A percentile compares a stretch with the other conserved stretches of the same genome.
Conservation (phyloP, 768 basidiomycete species). For the Naganishia kalamii region DNA sequence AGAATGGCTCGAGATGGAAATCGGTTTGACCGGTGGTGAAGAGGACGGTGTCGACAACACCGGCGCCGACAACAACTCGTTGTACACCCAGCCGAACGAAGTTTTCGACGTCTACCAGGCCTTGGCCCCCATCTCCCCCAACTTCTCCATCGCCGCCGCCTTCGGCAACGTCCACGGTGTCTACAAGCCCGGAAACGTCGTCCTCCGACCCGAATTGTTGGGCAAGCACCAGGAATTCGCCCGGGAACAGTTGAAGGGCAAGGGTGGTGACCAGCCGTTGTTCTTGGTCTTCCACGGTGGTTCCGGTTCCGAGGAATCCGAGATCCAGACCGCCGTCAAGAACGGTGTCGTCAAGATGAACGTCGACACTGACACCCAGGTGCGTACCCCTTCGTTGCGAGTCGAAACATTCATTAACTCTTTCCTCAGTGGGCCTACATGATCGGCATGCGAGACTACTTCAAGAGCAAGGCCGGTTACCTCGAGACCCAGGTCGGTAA, state of each 20-base stretch:
- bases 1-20: slow-evolving; percentile 98
- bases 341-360: slow-evolving; percentile 99
- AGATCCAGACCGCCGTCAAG: slow-evolving; percentile 82
- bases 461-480: slow-evolving; percentile 78
- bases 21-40: slow-evolving; percentile 98
- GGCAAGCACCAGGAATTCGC: slow-evolving; percentile 80
- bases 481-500: slow-evolving; percentile 87
- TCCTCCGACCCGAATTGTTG: slow-evolving; percentile 81
- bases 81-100: slow-evolving; percentile 98
- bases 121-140: slow-evolving; percentile 74
- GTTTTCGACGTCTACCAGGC: slow-evolving; percentile 84
- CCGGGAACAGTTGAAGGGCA: slow-evolving; percentile 60
- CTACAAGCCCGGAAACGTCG: slow-evolving; percentile 98
- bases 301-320: slow-evolving; percentile 91
- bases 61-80: slow-evolving; percentile 78
- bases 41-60: slow-evolving; percentile 99
- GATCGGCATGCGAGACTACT: slow-evolving; percentile 78
- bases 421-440: slow-evolving; percentile 78
- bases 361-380: slow-evolving; percentile 65
- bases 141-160: slow-evolving; percentile 93
- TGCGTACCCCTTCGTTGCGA: not conserved
- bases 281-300: slow-evolving; percentile 99
- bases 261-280: slow-evolving; percentile 60
- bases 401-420: slow-evolving; percentile 14
- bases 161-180: slow-evolving; percentile 98